Percentiles rank a stretch among this genome's conserved stretches.
Conservation (phyloP, 2,329 filamentous ascomycete species). For the Rutstroemia sydowiana region DNA sequence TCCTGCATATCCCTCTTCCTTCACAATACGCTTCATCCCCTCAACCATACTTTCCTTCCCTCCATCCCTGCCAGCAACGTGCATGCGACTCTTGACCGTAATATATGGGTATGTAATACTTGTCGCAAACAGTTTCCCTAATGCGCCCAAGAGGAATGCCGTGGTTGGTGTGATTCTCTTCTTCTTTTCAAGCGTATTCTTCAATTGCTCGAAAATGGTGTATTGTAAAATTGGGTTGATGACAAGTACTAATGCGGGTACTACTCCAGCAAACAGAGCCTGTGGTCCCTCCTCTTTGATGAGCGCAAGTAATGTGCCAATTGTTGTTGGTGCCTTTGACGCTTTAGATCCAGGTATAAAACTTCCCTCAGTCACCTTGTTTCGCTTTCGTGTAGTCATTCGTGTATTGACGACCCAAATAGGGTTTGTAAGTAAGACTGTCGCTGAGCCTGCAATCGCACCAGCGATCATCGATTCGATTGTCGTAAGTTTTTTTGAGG, state of each 20-base stretch:
- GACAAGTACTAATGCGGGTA: slow-evolving; percentile 87
- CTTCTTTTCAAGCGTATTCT: slow-evolving; percentile 76
- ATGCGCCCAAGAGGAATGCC: slow-evolving; percentile 82
- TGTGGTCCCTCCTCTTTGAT: slow-evolving; percentile 76
- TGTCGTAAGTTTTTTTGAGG: slow-evolving; percentile 77
- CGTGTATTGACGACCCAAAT: slow-evolving; percentile 99
- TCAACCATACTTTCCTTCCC: slow-evolving; percentile 74
- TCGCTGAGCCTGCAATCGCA: slow-evolving; percentile 86
- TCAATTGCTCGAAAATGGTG: slow-evolving; percentile 97
- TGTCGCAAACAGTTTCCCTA: slow-evolving; percentile 93
- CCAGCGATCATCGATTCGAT: slow-evolving; percentile 92
- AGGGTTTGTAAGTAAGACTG: slow-evolving; percentile 92
- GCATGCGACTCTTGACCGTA: slow-evolving; percentile 96
- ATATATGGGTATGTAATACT: slow-evolving; percentile 97
- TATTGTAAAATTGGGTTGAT: slow-evolving; percentile 99
- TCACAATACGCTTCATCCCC: slow-evolving; percentile 71
- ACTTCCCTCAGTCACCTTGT: slow-evolving; percentile 37
- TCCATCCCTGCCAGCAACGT: slow-evolving; percentile 73
- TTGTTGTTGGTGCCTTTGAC: slow-evolving; percentile 59
- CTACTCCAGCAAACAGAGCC: slow-evolving; percentile 84
- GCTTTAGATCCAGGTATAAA: slow-evolving; percentile 35
- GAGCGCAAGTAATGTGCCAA: slow-evolving; percentile 73
- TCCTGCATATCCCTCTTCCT: slow-evolving; percentile 83
- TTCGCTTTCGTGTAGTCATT: slow-evolving; percentile 80
- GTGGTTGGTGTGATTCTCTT: slow-evolving; percentile 71